Base-by-base conservation (phyloP, 2,329 filamentous ascomycete genomes). In the Dothideomycetes sp. region DNA sequence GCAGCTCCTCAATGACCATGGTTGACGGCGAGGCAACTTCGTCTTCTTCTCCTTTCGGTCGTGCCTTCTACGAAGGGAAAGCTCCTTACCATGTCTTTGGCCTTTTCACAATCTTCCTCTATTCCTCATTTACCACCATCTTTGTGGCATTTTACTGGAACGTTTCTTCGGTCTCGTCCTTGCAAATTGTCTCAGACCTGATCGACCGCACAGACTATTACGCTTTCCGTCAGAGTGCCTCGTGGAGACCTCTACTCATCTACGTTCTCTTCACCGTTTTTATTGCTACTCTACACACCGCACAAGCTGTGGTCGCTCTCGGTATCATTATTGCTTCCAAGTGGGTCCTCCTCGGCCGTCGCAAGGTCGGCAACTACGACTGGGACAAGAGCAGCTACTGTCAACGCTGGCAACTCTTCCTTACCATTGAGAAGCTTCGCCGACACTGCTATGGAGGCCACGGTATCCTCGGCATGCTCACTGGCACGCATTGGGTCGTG, bases 331-430 rank as follows among this genome's bases (percentile, higher is more conserved):
- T 76, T 41, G 56, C 47, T 3, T 55, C 65, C 7, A 76, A 76
- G 50, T 76, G 73, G 72, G 42, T 58, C 2, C 53, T 76, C 2
- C 58, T 76, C 17, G 72, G 72, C 12, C 65, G 65, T 15, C 62
- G 72, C 27, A 55, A 57, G 45, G 66, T 67, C 3, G 73, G 73
- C 11, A 69, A 69, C 45, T 73, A 73, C 48, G 69, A 74, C 54
- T 76, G 73, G 73, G 73, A 76, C 51, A 68, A 68, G 53, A 68
- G 60, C 15, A 60, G 64, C 12, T 76, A 76, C 56, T 75, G 71
- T 54, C 73, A 76, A 49, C 67, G 70, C 23, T 76, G 73, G 71
- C 71, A 76, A 50, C 51, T 75, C 7, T 71, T 70, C 50, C 59
- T 75, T 3, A 62, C 63, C 20, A 63, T 74, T 25, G 72, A 76